Percentiles rank a stretch among this genome's conserved stretches.
phyloP scores from a whole-genome alignment of 805 yeast genomes.

The Wickerhamiella allomyrinae region DNA sequence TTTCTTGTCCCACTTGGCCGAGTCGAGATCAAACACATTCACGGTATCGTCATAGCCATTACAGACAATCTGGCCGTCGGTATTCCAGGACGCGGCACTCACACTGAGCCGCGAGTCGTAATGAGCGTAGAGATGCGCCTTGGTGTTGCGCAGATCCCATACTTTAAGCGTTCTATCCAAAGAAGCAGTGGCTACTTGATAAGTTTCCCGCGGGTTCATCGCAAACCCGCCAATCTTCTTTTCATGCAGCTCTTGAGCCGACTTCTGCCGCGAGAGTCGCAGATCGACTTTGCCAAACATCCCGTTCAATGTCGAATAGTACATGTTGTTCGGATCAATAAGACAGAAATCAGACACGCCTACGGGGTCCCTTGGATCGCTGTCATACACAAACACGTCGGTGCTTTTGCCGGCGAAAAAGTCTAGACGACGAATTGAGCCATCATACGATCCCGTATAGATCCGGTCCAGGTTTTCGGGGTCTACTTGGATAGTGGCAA shows the following conservation, averaged over 20 bases:
- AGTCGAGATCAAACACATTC: slow-evolving; percentile 47
- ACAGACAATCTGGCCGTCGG: slow-evolving; percentile 55
- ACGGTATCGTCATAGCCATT: slow-evolving; percentile 88
- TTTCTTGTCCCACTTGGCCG: slow-evolving; percentile 10
- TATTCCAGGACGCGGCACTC: slow-evolving; percentile 73
- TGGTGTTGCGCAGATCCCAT: slow-evolving; percentile 59
- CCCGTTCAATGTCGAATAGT: slow-evolving; percentile 68
- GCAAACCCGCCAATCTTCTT: slow-evolving; percentile 87
- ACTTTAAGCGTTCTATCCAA: slow-evolving; percentile 70
- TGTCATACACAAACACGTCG: slow-evolving; percentile 45
- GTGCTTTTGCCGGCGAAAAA: slow-evolving; percentile 42
- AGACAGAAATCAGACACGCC: slow-evolving; percentile 69
- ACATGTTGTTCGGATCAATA: slow-evolving; percentile 43
- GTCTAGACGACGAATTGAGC: slow-evolving; percentile 64
- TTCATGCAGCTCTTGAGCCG: slow-evolving; percentile 45
- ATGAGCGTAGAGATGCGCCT: slow-evolving; percentile 32
- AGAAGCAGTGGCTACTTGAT: slow-evolving; percentile 76
- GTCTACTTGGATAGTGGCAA: slow-evolving; percentile 48
- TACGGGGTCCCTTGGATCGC: slow-evolving; percentile 29
- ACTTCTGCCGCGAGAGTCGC: slow-evolving; percentile 31
- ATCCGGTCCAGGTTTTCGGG: slow-evolving; percentile 38
- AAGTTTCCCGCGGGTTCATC: slow-evolving; percentile 50
- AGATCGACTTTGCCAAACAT: slow-evolving; percentile 62
- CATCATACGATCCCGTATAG: slow-evolving; percentile 72
- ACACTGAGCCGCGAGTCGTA: slow-evolving; percentile 68